Conservation (phyloP, 1,284 basidiomycete genomes). For the Chalciporus sp. region DNA sequence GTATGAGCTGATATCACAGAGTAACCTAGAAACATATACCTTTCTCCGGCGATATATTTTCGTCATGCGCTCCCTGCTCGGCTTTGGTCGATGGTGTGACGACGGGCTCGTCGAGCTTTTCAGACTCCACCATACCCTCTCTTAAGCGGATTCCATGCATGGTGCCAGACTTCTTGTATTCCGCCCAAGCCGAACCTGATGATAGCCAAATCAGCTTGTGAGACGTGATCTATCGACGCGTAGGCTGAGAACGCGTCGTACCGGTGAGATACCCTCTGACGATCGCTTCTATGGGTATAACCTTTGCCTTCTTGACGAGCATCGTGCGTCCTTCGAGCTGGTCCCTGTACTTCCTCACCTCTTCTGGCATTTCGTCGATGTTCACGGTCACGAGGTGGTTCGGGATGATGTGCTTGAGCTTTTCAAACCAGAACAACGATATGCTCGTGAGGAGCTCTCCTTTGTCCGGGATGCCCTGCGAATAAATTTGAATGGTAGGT, state of each 20-base stretch:
- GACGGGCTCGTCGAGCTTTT: conserved; percentile 80
- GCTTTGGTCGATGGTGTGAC: conserved; percentile 99
- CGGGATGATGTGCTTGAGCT: conserved; percentile 75
- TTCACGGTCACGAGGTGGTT: conserved; percentile 85
- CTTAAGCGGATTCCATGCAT: conserved; percentile 87
- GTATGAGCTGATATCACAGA: conserved; percentile 6
- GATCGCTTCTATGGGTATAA: conserved; percentile 96
- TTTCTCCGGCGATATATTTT: conserved; percentile 94
- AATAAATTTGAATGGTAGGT: conserved; percentile 2
- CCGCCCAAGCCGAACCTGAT: conserved; percentile 91
- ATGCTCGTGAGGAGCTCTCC: conserved; percentile 89
- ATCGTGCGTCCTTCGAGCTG: conserved; percentile 87
- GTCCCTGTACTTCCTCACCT: conserved; percentile 67
- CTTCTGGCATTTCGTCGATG: conserved; percentile 73
- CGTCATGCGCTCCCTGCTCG: conserved; percentile 92
- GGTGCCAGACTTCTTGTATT: conserved; percentile 88
- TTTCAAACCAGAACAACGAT: conserved; percentile 95
- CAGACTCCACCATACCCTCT: conserved; percentile 81
- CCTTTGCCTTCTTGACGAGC: conserved; percentile 89
- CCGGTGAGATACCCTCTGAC: conserved; percentile 96
- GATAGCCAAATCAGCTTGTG: neutral
- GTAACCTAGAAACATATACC: conserved; percentile 45
- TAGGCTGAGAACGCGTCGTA: conserved; percentile 36
- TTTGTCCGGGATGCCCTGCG: conserved; percentile 91
- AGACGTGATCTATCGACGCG: conserved; percentile 10